Conservation (phyloP, 176 grass and related monocot genomes). For the Ensete ventricosum region DNA sequence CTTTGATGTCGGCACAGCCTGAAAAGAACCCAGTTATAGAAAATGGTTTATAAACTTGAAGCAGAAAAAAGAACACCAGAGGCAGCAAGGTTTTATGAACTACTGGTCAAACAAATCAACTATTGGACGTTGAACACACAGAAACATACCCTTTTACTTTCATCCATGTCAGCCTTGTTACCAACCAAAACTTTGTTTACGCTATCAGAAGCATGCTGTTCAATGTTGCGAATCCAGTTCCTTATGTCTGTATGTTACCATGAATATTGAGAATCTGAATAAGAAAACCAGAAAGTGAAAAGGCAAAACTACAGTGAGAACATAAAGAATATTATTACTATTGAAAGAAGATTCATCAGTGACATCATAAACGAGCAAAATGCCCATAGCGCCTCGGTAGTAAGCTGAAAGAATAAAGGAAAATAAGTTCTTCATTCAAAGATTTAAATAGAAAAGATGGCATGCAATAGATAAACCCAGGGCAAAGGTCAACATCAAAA, state of each 20-base stretch:
- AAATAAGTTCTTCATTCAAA: neutral
- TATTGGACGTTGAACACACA: neutral
- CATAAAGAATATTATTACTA: constrained; percentile 42
- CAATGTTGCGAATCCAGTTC: constrained; percentile 91
- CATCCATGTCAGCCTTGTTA: constrained; percentile 94
- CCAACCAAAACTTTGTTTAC: constrained; percentile 90
- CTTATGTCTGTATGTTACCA: constrained; percentile 58
- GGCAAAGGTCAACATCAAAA: neutral
- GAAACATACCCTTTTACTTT: constrained; percentile 68
- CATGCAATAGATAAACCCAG: too few relatives aligned
- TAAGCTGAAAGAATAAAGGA: constrained; percentile 40
- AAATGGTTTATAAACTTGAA: too few relatives aligned
- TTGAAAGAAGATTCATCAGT: constrained; percentile 39
- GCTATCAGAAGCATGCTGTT: constrained; percentile 90
- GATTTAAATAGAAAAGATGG: neutral
- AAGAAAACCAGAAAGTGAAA: constrained; percentile 3
- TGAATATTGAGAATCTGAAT: constrained; percentile 26
- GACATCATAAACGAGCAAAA: constrained; percentile 33
- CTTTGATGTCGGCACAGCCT: constrained; percentile 76
- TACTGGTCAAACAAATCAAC: constrained; percentile 1
- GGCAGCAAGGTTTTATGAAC: neutral
- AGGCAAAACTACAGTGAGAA: constrained; percentile 15
- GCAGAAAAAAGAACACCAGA: constrained; percentile 3
- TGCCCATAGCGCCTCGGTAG: constrained; percentile 90
- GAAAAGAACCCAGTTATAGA: neutral